Evolutionary conservation across 108 stramenopile species (phyloP), one percentile per base, ranked within the genome.

Genomic region (Nitzschia sp.): DNA sequence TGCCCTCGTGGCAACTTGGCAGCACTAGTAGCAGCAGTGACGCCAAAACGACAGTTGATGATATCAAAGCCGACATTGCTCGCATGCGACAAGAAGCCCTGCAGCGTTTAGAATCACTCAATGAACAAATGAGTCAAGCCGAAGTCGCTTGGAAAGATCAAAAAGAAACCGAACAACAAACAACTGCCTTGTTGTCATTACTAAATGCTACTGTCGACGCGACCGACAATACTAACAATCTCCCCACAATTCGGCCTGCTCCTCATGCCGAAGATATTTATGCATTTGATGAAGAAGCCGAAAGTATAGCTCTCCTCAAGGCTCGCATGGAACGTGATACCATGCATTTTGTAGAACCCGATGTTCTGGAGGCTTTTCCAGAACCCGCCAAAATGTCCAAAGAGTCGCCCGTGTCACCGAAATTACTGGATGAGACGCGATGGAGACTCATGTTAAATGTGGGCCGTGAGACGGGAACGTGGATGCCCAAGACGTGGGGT

Each of bases 401-500:
- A 19, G 8, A 9, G 19, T 8, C 49, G n/a, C 19, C 49, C 49
- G 51, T 57, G 48, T n/a, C n/a, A n/a, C n/a, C n/a, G n/a, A 28
- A 70, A 57, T 59, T 78, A 30, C 59, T 90, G 54, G 82, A 87
- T 53, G 69, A 73, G 1, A 89, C 82, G 4, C 66, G 70, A 15
- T 93, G 92, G 92, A 84, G 84, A 49, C 48, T 93, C 26, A 75
- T 76, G 29, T 70, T 89, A 25, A 78, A 80, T 65, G 70, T 93
- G 46, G 89, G 89, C 27, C 74, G 92, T 51, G 88, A 88, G 59
- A 75, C 75, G 2, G 88, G 85, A 57, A 89, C 90, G 29, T 88
- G 90, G 90, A 93, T 93, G 92, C 92, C 92, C n/a, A 71, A 76
- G 60, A 66, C 68, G 13, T 93, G 92, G 92, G 92, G 92, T 0